Evolutionary conservation across 2,329 filamentous ascomycete genomes (phyloP), one percentile per base, ranked within the genome.

Genomic region (Bipolaris sorokiniana): DNA sequence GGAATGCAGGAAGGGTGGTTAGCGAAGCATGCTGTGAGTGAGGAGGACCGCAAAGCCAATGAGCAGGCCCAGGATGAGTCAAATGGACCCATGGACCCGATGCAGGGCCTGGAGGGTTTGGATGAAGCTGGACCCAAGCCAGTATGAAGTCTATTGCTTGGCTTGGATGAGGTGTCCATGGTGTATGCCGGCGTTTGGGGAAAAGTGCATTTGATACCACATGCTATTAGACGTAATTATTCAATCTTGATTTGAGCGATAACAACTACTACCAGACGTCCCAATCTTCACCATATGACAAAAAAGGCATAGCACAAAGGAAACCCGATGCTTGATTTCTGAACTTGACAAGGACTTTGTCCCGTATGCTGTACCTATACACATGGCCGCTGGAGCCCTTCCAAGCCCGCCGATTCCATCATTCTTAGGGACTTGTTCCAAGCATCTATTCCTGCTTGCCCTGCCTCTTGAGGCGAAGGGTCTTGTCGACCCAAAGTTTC

Each of bases 91-190:
- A 86, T 89, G 67, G 92, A 98, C 79, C 92, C 94, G 3, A 99
- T 99, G 95, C 92, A 97, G 78, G 94, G 93, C 33, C 80, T 99
- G 6, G 93, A 98, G 76, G 91, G 90, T 15, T 81, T 98, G 52
- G 96, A 98, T 77, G 91, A 98, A 68, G 96, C 94, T 53, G 96
- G 96, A 7, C 95, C 95, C 11, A 93, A 91, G 76, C 89, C 85
- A 52, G 88, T 86, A 71, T 95, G 33, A 62, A 26, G 33, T 33
- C n/a, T 11, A 4, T 22, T 10, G 5, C 22, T 31, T 31, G 3
- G 28, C 22, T 44, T 20, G 22, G 20, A 36, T 7, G 26, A 28
- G 23, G 18, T 33, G 44, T 38, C 37, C 47, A 58, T 48, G 66
- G 67, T 57, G 67, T 68, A 31, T 68, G 20, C 40, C 42, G 67